Base-by-base conservation (phyloP, 306 rosid genomes). In the Vicia sativa region DNA sequence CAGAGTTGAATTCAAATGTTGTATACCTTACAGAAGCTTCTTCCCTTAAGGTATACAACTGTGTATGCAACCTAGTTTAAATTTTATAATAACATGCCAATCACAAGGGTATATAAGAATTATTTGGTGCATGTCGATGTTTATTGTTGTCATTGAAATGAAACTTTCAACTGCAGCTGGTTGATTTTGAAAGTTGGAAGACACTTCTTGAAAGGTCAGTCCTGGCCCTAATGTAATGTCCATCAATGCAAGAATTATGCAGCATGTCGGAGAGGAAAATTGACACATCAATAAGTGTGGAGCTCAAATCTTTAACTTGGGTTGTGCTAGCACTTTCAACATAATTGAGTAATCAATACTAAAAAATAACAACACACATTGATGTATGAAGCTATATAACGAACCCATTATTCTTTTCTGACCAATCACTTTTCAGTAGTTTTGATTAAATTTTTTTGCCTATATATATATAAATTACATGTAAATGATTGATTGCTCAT, bases 151-250 rank as follows among this genome's bases (percentile, higher is more conserved):
- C 39, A 62, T 67, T 41, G 44, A 12, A 14, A n/a, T n/a, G n/a
- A 70, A 45, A 70, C 29, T 9, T 58, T 68, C 12, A 58, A 53
- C 59, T 80, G 78, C 82, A 95, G 97, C 77, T 95, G 62, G 99
- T 95, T 78, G 97, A 95, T 78, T 95, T 95, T 62, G 99, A 95
- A 76, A 83, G 96, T 80, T 95, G 97, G 96, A 90, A 95, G 83
- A 79, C 87, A 41, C 87, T 95, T 81, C 86, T 95, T 56, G 87
- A 85, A 54, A 89, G 97, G 80, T 87, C 91, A 68, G 77, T 76
- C 84, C 82, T 4, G 91, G 87, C 44, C 79, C 87, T 29, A 55
- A 79, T 37, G 83, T 60, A n/a, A 67, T 82, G 82, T 73, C 85
- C 87, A 25, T 78, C 79, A 14, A 90, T 88, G 95, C 73, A 42